These are phyloP conservation scores for Condylostoma magnum DNA, from an alignment of 169 alveolate genomes.

Conservation along the genomic window DNA sequence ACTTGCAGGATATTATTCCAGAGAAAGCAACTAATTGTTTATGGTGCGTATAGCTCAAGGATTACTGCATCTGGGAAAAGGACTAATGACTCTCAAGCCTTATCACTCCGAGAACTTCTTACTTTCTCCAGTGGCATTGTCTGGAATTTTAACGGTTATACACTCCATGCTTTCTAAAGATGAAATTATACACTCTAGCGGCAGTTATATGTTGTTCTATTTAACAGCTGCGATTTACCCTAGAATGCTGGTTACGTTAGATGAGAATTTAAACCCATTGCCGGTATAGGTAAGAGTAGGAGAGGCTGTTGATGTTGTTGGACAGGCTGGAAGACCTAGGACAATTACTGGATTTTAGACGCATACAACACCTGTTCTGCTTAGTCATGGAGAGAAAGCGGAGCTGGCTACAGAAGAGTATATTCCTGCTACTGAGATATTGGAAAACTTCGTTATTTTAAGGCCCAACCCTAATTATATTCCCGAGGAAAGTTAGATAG, in stretches of 20 bases:
- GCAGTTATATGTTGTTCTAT: slow-evolving; percentile 92
- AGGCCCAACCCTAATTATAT: slow-evolving; percentile 78
- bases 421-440: slow-evolving; percentile 59
- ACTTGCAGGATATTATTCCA: slow-evolving; percentile 92
- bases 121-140: slow-evolving; percentile 91
- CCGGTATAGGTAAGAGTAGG: slow-evolving; percentile 89
- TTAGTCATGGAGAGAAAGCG: slow-evolving; percentile 90
- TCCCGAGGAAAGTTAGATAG: slow-evolving; percentile 32
- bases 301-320: slow-evolving; percentile 95
- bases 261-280: slow-evolving; percentile 45
- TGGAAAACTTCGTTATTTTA: slow-evolving; percentile 84
- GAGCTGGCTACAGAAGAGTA: slow-evolving; percentile 93
- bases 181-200: slow-evolving; percentile 82
- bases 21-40: slow-evolving; percentile 93
- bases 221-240: slow-evolving; percentile 93
- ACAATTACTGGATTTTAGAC: slow-evolving; percentile 98
- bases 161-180: slow-evolving; percentile 89
- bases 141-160: slow-evolving; percentile 90
- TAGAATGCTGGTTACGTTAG: slow-evolving; percentile 77
- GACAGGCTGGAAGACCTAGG: slow-evolving; percentile 96
- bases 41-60: slow-evolving; percentile 95
- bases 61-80: slow-evolving; percentile 62
- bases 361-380: slow-evolving; percentile 97
- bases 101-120: slow-evolving; percentile 94
- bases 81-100: slow-evolving; percentile 95